Evolutionary conservation across 2,329 filamentous ascomycete genomes (phyloP).

Genomic region (Waltergamsia citrina): DNA sequence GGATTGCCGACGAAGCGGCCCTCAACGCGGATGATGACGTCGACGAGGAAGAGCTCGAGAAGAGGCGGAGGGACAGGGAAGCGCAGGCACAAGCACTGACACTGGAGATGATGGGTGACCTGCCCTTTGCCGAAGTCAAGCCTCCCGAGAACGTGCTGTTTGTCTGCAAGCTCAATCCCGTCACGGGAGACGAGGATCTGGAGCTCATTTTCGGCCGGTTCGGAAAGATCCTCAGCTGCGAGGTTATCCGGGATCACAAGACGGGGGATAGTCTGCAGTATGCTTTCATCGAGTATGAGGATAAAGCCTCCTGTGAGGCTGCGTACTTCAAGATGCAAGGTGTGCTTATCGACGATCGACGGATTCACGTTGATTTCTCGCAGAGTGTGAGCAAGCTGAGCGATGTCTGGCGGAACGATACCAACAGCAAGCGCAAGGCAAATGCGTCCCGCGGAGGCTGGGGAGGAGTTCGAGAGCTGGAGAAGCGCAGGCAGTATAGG

Average conservation of each 20-base stretch:
- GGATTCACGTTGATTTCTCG: conserved; percentile 97
- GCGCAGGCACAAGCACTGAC: conserved; percentile 90
- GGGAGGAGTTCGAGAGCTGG: conserved; percentile 78
- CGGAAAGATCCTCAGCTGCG: conserved; percentile 87
- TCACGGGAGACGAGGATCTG: conserved; percentile 89
- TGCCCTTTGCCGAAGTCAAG: conserved; percentile 95
- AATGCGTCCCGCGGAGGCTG: conserved; percentile 62
- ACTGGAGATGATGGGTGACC: conserved; percentile 93
- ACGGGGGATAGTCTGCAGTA: conserved; percentile 95
- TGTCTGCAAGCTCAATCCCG: conserved; percentile 96
- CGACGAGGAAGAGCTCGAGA: conserved; percentile 75
- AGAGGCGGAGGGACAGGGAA: conserved; percentile 74
- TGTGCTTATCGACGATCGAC: conserved; percentile 90
- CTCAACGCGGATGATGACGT: conserved; percentile 60
- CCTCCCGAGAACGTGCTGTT: conserved; percentile 96
- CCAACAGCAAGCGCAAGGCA: conserved; percentile 67
- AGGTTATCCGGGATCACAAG: conserved; percentile 88
- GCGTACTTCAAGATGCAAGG: conserved; percentile 99
- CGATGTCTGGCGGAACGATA: conserved; percentile 78
- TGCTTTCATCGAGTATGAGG: conserved; percentile 93
- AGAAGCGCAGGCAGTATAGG: conserved; percentile 86
- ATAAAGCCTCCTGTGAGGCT: conserved; percentile 85
- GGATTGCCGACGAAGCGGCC: conserved; percentile 83
- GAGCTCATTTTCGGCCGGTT: conserved; percentile 96
- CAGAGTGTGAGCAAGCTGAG: conserved; percentile 86